These are phyloP conservation scores for Trichoderma hamatum DNA, from an alignment of 2,329 filamentous ascomycete genomes.

Conservation along the genomic window DNA sequence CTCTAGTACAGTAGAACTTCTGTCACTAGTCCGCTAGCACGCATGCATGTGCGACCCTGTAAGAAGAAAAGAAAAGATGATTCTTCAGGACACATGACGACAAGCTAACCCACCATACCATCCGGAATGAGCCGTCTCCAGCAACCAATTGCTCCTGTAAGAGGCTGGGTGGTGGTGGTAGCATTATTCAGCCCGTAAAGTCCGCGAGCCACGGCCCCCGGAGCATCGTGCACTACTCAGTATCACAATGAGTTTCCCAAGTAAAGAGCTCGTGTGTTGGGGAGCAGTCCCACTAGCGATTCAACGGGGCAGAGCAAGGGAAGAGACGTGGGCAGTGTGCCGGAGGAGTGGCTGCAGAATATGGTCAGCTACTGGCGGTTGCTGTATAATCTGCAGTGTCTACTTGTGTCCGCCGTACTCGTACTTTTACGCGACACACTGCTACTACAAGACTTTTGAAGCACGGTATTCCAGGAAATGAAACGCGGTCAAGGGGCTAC, in stretches of 20 bases:
- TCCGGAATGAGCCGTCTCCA: slow-evolving; percentile 10
- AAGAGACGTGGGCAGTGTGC: slow-evolving; percentile 7
- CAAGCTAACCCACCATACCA: slow-evolving; percentile 1
- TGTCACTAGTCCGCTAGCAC: slow-evolving; percentile 5
- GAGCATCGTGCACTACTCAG: neutral
- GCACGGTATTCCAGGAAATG: slow-evolving; percentile 1
- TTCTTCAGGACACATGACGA: slow-evolving; percentile 24
- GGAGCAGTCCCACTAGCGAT: slow-evolving; percentile 3
- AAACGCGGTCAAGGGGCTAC: slow-evolving; percentile 8
- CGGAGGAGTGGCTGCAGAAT: slow-evolving; percentile 6
- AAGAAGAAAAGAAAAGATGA: neutral
- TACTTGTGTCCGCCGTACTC: neutral
- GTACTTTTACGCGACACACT: neutral
- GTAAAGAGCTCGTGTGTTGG: slow-evolving; percentile 18
- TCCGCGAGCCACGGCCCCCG: slow-evolving; percentile 1
- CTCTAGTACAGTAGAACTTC: neutral
- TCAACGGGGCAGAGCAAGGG: slow-evolving; percentile 8
- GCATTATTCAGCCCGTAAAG: slow-evolving; percentile 20
- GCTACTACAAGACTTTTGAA: neutral
- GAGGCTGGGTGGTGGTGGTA: slow-evolving; percentile 4
- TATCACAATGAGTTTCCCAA: slow-evolving; percentile 8
- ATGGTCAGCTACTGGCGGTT: neutral
- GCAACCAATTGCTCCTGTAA: neutral
- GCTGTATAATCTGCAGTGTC: neutral
- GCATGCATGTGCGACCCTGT: slow-evolving; percentile 5